These are phyloP conservation scores for Candida freyschussii DNA, from an alignment of 1,139 yeast species.

Conservation along the genomic window DNA sequence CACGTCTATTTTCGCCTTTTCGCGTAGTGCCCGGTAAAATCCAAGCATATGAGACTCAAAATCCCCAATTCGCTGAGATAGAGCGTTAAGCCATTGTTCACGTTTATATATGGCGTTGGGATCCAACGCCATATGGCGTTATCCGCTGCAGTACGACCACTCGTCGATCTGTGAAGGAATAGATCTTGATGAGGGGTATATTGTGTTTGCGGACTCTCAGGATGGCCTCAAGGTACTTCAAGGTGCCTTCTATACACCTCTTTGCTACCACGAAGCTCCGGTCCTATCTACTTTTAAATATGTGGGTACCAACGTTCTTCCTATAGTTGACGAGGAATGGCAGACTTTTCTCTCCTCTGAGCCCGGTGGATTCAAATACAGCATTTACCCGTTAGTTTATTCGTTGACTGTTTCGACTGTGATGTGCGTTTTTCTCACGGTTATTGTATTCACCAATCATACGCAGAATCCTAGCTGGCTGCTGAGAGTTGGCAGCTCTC, in stretches of 20 bases:
- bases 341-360: slow-evolving; percentile 8
- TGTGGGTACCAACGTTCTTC: slow-evolving; percentile 21
- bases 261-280: slow-evolving; percentile 28
- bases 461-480: slow-evolving; percentile 50
- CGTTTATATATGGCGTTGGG: slow-evolving; percentile 21
- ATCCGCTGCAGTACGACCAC: slow-evolving; percentile 14
- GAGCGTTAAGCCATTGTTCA: not conserved
- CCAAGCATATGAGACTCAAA: too few relatives aligned
- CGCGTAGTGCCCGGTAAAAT: too few relatives aligned
- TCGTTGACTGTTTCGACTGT: slow-evolving; percentile 63
- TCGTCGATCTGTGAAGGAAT: slow-evolving; percentile 20
- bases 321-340: slow-evolving; percentile 28
- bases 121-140: slow-evolving; percentile 24
- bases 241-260: slow-evolving; percentile 12
- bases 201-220: slow-evolving; percentile 8
- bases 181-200: slow-evolving; percentile 10
- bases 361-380: slow-evolving; percentile 46
- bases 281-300: slow-evolving; percentile 30
- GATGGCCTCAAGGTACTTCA: slow-evolving; percentile 4
- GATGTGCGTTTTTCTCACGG: slow-evolving; percentile 57
- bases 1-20: not conserved
- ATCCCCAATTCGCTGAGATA: too few relatives aligned
- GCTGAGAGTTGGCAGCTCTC: slow-evolving; percentile 39
- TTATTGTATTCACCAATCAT: slow-evolving; percentile 58
- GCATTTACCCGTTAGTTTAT: slow-evolving; percentile 57